A percentile compares a stretch with the other conserved stretches of the same genome.
Evolutionary conservation across 164 flowering plant species (phyloP).

Genomic region (Chimonanthus praecox): DNA sequence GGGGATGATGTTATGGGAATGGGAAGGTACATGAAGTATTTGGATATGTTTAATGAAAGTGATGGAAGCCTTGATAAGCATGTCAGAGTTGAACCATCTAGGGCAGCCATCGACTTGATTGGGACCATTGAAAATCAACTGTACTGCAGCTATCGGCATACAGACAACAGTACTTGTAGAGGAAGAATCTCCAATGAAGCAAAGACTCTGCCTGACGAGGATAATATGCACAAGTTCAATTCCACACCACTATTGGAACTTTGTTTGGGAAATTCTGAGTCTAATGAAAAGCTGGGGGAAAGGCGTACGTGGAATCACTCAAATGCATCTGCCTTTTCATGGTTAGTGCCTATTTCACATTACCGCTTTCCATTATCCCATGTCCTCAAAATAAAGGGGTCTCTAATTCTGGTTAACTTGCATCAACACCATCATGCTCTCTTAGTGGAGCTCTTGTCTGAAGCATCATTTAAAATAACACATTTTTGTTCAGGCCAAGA

Average conservation of each 20-base stretch:
- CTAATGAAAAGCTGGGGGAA: constrained; percentile 29
- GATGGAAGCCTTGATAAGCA: constrained; percentile 15
- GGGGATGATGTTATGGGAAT: background rate
- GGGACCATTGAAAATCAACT: constrained; percentile 47
- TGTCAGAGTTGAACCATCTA: constrained; percentile 20
- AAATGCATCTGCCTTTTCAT: constrained; percentile 73
- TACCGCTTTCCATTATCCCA: background rate
- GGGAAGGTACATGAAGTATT: background rate
- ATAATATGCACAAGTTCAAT: constrained; percentile 23
- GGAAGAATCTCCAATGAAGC: background rate
- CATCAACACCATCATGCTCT: background rate
- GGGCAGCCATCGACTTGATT: constrained; percentile 74
- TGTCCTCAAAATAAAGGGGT: background rate
- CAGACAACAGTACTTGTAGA: background rate
- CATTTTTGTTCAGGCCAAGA: background rate
- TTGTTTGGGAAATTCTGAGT: constrained; percentile 53
- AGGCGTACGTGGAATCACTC: constrained; percentile 57
- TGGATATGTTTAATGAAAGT: constrained; percentile 1
- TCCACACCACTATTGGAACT: constrained; percentile 52
- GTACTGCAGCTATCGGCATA: constrained; percentile 5
- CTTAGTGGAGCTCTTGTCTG: background rate
- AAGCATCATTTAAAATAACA: background rate
- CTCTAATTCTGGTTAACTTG: background rate
- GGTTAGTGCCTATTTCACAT: constrained; percentile 14
- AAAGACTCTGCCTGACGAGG: constrained; percentile 16